Conservation (phyloP, 306 rosid species). For the Acacia crassicarpa region DNA sequence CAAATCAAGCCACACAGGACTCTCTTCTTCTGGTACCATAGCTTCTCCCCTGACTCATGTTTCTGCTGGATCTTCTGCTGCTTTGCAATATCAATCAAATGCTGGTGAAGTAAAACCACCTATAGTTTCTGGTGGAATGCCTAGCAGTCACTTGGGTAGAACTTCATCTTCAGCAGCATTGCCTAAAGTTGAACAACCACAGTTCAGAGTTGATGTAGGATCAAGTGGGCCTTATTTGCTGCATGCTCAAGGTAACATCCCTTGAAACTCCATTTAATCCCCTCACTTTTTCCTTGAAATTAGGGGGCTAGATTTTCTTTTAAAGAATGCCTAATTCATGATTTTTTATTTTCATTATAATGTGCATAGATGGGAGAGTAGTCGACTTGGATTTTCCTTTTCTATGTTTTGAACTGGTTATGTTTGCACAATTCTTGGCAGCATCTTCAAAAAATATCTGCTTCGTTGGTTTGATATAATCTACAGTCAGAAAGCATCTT, state of each 20-base stretch:
- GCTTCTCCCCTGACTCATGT: constrained; percentile 59
- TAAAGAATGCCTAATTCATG: constrained; percentile 4
- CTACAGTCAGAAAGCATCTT: not conserved
- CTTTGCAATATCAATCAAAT: constrained; percentile 56
- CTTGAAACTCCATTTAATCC: not conserved
- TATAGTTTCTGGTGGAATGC: constrained; percentile 56
- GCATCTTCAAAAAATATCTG: not conserved
- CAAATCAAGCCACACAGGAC: constrained; percentile 47
- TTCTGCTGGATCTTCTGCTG: constrained; percentile 49
- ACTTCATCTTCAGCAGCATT: constrained; percentile 53
- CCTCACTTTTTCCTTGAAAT: constrained; percentile 15
- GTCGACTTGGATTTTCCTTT: not conserved
- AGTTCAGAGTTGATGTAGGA: constrained; percentile 62
- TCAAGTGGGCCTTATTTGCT: constrained; percentile 63
- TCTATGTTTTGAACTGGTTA: not conserved
- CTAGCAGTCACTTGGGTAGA: constrained; percentile 71
- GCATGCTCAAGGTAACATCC: constrained; percentile 72
- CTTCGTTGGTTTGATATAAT: not conserved
- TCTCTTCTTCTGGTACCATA: constrained; percentile 45
- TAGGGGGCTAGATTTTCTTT: constrained; percentile 23
- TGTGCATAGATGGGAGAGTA: not conserved
- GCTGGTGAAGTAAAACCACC: constrained; percentile 58
- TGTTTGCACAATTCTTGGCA: not conserved
- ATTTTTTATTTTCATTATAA: not conserved
- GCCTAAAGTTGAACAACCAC: constrained; percentile 69